phyloP scores from a whole-genome alignment of 768 basidiomycete species.

The Tulasnella sp. region DNA sequence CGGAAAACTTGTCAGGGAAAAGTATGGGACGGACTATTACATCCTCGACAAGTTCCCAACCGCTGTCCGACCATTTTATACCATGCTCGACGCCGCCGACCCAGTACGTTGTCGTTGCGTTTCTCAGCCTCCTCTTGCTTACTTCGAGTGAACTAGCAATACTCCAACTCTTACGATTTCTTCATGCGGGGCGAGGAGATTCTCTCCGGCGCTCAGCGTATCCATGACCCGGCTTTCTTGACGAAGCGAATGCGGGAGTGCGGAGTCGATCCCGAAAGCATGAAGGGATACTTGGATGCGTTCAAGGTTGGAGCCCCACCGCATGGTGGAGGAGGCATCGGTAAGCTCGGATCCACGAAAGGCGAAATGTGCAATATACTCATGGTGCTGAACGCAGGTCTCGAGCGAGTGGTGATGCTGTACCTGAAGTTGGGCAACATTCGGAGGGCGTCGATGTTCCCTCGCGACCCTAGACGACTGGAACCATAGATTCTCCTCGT shows the following conservation, averaged over 20 bases:
- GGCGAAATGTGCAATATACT: neutral
- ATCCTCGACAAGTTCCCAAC: constrained; percentile 99
- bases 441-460: constrained; percentile 89
- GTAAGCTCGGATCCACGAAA: constrained; percentile 40
- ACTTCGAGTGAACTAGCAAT: neutral
- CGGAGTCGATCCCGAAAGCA: constrained; percentile 87
- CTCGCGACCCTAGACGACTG: constrained; percentile 93
- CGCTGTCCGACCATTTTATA: constrained; percentile 96
- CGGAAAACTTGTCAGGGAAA: constrained; percentile 84
- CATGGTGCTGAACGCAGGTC: constrained; percentile 45
- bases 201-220: constrained; percentile 95
- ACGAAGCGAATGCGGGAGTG: constrained; percentile 81
- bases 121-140: neutral
- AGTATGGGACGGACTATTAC: constrained; percentile 98
- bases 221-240: constrained; percentile 86
- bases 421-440: constrained; percentile 98
- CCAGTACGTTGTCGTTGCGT: constrained; percentile 53
- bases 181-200: constrained; percentile 99
- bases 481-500: constrained; percentile 61
- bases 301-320: constrained; percentile 95
- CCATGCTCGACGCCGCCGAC: constrained; percentile 95
- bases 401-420: constrained; percentile 95
- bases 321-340: constrained; percentile 96
- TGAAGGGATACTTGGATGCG: constrained; percentile 91
- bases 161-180: constrained; percentile 99